Percentiles rank a stretch among this genome's conserved stretches.
Evolutionary conservation across 306 rosid genomes (phyloP).

Genomic region (Parietaria judaica): DNA sequence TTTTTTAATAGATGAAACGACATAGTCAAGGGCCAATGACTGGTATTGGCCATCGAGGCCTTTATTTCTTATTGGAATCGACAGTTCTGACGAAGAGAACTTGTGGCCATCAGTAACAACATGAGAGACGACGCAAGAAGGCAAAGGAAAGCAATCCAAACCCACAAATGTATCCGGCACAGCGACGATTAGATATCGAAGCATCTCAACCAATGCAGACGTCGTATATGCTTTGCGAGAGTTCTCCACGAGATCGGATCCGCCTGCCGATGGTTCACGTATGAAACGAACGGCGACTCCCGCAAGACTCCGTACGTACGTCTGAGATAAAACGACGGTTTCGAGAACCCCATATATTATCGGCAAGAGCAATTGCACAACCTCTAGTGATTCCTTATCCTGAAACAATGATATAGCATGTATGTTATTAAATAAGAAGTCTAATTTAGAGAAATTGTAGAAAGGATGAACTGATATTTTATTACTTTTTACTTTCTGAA

Average conservation of each 20-base stretch:
- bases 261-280: conserved; percentile 82
- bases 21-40: conserved; percentile 54
- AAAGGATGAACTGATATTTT: too few relatives aligned
- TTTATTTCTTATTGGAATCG: conserved; percentile 42
- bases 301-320: conserved; percentile 76
- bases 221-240: conserved; percentile 80
- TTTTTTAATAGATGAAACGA: conserved; percentile 68
- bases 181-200: conserved; percentile 65
- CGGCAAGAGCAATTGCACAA: conserved; percentile 80
- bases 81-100: conserved; percentile 45
- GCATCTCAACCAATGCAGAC: conserved; percentile 78
- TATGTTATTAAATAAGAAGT: background rate
- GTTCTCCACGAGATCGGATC: conserved; percentile 92
- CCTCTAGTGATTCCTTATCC: conserved; percentile 78
- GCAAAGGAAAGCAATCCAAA: conserved; percentile 91
- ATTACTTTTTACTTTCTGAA: too few relatives aligned
- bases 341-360: conserved; percentile 80
- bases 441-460: background rate
- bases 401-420: conserved; percentile 24
- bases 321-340: conserved; percentile 73
- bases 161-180: conserved; percentile 92
- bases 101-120: conserved; percentile 55
- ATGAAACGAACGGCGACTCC: conserved; percentile 62
- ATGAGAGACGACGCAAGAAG: conserved; percentile 58
- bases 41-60: conserved; percentile 65